Evolutionary conservation across 306 rosid genomes (phyloP).

Genomic region (Abrus pulchellus): DNA sequence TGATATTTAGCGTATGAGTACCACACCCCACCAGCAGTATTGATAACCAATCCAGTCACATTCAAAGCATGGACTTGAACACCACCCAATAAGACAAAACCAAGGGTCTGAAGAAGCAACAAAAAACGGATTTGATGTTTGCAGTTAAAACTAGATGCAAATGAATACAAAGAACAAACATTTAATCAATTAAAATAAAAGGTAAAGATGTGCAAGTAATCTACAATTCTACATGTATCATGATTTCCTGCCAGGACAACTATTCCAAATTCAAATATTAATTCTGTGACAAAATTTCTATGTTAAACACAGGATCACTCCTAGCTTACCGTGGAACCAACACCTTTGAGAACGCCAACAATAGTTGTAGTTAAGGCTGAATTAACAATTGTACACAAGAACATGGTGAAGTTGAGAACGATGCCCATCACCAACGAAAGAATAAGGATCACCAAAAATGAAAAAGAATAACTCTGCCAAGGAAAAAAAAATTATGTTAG

Average conservation of each 20-base stretch:
- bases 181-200: conserved; percentile 4
- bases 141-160: neutral
- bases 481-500: conserved; percentile 31
- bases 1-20: conserved; percentile 90
- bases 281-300: conserved; percentile 37
- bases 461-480: conserved; percentile 82
- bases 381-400: conserved; percentile 94
- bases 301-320: conserved; percentile 30
- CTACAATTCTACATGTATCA: neutral
- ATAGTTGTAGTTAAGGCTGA: conserved; percentile 95
- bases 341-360: conserved; percentile 98
- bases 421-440: conserved; percentile 93
- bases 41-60: conserved; percentile 88
- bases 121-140: conserved; percentile 21
- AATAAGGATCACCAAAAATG: conserved; percentile 77
- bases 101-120: conserved; percentile 74
- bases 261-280: conserved; percentile 28
- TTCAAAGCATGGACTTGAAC: conserved; percentile 88
- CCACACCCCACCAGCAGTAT: conserved; percentile 96
- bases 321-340: conserved; percentile 87
- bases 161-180: conserved; percentile 4
- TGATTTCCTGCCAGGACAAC: conserved; percentile 11
- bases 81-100: conserved; percentile 84
- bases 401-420: conserved; percentile 97
- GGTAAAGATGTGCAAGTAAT: conserved; percentile 7